phyloP scores from a whole-genome alignment of 352 stramenopile species.

The Phytophthora lateralis region DNA sequence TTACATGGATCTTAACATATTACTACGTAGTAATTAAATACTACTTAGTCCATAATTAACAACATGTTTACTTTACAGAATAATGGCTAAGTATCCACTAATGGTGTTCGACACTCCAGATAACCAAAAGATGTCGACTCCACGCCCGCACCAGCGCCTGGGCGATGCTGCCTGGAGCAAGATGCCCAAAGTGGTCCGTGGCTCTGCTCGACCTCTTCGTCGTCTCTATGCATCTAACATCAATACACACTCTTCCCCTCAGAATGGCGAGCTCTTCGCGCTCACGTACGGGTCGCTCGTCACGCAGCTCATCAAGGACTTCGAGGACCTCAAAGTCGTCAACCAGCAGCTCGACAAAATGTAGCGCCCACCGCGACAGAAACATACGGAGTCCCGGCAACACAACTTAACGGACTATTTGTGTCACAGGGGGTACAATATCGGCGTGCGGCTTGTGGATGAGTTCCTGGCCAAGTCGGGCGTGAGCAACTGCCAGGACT shows the following conservation, averaged over 20 bases:
- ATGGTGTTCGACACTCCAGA: too few relatives aligned
- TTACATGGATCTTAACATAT: too few relatives aligned
- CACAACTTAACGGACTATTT: neutral
- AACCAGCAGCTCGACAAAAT: slow-evolving; percentile 98
- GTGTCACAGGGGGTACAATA: slow-evolving; percentile 93
- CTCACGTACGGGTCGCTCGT: slow-evolving; percentile 98
- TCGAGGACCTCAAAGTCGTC: slow-evolving; percentile 93
- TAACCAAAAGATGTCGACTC: slow-evolving; percentile 49
- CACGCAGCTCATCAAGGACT: slow-evolving; percentile 95
- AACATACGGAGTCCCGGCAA: slow-evolving; percentile 6
- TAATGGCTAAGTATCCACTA: too few relatives aligned
- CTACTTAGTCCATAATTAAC: too few relatives aligned
- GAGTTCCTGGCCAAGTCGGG: slow-evolving; percentile 98
- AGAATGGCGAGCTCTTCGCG: slow-evolving; percentile 97
- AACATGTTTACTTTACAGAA: too few relatives aligned
- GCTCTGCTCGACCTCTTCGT: neutral
- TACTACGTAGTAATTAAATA: too few relatives aligned
- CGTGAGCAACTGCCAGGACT: slow-evolving; percentile 80
- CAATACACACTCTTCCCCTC: neutral
- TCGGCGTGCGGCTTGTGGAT: slow-evolving; percentile 96
- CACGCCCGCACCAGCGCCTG: slow-evolving; percentile 62
- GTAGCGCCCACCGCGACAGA: slow-evolving; percentile 25
- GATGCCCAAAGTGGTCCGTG: slow-evolving; percentile 91
- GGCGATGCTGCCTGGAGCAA: slow-evolving; percentile 92
- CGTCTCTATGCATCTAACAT: neutral